Evolutionary conservation across 2,329 filamentous ascomycete genomes (phyloP), one percentile per base, ranked within the genome.

Genomic region (Teratosphaeria pseudoeucalypti): DNA sequence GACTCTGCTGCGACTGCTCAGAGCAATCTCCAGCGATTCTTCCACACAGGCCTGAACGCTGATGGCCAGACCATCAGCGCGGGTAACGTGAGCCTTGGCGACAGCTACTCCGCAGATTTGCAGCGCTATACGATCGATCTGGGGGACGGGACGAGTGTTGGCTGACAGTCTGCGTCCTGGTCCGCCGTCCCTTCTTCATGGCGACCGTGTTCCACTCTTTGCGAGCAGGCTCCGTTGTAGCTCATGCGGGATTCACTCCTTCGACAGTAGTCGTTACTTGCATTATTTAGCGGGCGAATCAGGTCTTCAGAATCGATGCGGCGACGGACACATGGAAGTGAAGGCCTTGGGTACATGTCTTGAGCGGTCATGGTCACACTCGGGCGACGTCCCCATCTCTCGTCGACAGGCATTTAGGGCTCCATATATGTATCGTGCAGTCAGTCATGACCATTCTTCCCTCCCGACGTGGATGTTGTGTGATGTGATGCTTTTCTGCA

Each of bases 1-100:
- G 67, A 75, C 54, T 66, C 65, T 3, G 77, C 77, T 0, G 74
- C 74, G 6, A 72, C 64, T 11, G 78, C 77, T 37, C 78, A 80
- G 60, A 71, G 74, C 52, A 70, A 70, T 6, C 66, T 80, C 32
- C 74, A 77, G 59, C 64, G 57, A 1, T 74, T 68, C 55, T 68
- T 75, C 58, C 57, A 60, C 6, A 61, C 55, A 14, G 70, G 63
- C 5, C 55, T 54, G 6, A 61, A 60, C 10, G 59, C 56, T 5
- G 54, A 55, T 12, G 65, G 69, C 6, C 57, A 66, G 55, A 58
- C 54, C 10, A 58, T 65, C 14, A 61, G 62, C 16, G 59, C 65
- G 3, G 57, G 34, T 14, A 69, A 69, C 29, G 59, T 74, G 52
- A 64, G 62, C 6, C 64, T 73, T 19, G 69, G 66, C 6, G 66